phyloP scores from a whole-genome alignment of 1,284 basidiomycete genomes.

The Laetiporus sulphureus region DNA sequence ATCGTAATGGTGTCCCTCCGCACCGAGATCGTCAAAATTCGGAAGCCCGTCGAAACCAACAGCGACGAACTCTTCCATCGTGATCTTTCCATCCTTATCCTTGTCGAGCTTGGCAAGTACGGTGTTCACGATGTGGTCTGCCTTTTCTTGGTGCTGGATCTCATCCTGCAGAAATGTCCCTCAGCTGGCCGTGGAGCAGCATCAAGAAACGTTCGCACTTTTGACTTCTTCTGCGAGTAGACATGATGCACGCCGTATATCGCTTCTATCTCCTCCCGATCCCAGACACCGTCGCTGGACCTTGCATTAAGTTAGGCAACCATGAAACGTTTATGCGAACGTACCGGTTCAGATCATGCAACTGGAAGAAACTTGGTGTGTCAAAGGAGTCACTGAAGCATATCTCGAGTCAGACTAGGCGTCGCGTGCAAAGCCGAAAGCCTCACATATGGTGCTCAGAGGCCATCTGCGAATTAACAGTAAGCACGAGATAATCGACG shows the following conservation, averaged over 20 bases:
- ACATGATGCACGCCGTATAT: constrained; percentile 96
- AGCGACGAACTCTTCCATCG: constrained; percentile 73
- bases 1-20: constrained; percentile 91
- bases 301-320: background rate
- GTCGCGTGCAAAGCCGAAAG: background rate
- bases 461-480: constrained; percentile 53
- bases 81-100: constrained; percentile 73
- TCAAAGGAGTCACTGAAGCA: constrained; percentile 68
- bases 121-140: constrained; percentile 71
- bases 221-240: constrained; percentile 83
- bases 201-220: constrained; percentile 31
- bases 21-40: constrained; percentile 83
- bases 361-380: constrained; percentile 72
- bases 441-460: constrained; percentile 78
- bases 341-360: constrained; percentile 87
- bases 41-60: constrained; percentile 80
- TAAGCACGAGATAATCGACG: background rate
- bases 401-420: constrained; percentile 4
- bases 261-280: constrained; percentile 80
- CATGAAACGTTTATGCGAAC: constrained; percentile 15
- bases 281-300: constrained; percentile 64
- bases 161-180: constrained; percentile 50
- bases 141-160: constrained; percentile 78
- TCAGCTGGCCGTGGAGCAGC: background rate
- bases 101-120: constrained; percentile 77